Evolutionary conservation across 2,329 filamentous ascomycete genomes (phyloP).

Genomic region (Calonectria multiphialidica): DNA sequence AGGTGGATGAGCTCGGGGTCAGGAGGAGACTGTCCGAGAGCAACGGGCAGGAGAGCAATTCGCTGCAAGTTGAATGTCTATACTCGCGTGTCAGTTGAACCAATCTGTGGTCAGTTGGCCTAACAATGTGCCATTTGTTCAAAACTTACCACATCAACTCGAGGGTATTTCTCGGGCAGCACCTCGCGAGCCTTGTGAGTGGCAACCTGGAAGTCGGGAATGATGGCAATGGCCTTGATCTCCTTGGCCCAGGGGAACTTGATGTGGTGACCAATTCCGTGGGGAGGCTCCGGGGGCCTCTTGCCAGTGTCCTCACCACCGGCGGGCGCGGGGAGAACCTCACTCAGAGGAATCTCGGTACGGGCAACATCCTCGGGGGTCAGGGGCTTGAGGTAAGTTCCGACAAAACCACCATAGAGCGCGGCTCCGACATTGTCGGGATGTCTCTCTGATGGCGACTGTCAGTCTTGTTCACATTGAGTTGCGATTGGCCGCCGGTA

Average conservation of each 20-base stretch:
- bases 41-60: conserved; percentile 90
- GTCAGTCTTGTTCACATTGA: conserved; percentile 22
- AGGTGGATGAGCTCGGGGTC: conserved; percentile 95
- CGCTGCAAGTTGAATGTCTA: conserved; percentile 93
- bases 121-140: background rate
- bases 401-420: conserved; percentile 95
- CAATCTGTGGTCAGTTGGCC: background rate
- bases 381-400: conserved; percentile 94
- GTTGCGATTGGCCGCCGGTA: background rate
- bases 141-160: conserved; percentile 81
- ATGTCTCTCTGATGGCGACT: conserved; percentile 73
- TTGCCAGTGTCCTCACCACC: conserved; percentile 92
- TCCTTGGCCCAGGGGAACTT: conserved; percentile 94
- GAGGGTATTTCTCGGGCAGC: conserved; percentile 82
- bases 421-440: conserved; percentile 96
- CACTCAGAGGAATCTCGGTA: conserved; percentile 92
- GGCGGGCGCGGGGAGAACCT: conserved; percentile 90
- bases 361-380: conserved; percentile 89
- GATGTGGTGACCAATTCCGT: conserved; percentile 95
- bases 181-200: conserved; percentile 92
- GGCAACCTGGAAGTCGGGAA: conserved; percentile 95
- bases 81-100: conserved; percentile 29
- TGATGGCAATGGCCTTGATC: conserved; percentile 97
- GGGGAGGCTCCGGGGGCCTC: conserved; percentile 87
- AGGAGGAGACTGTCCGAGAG: conserved; percentile 89